Evolutionary conservation across 192 early-diverging fungal species (phyloP).

Genomic region (Chytriomyces confervae): DNA sequence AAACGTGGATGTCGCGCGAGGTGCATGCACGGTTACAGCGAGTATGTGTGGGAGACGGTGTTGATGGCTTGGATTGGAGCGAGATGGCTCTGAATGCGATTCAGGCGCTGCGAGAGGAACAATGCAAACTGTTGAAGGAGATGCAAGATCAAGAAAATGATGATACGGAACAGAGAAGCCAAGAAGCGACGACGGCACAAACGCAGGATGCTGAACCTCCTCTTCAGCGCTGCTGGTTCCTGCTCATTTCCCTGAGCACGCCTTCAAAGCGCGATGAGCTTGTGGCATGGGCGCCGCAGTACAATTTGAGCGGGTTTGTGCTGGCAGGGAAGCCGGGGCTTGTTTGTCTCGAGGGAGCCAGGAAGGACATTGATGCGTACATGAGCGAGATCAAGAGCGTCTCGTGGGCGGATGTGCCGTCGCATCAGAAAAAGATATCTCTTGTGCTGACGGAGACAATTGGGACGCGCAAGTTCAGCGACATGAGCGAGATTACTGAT

Average conservation of each 20-base stretch:
- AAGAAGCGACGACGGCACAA: background rate
- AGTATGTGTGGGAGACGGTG: background rate
- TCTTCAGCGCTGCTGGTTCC: slow-evolving; percentile 16
- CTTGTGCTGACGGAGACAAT: slow-evolving; percentile 12
- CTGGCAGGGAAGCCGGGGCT: slow-evolving; percentile 24
- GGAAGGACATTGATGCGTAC: slow-evolving; percentile 1
- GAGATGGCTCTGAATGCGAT: background rate
- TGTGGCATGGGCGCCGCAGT: slow-evolving; percentile 16
- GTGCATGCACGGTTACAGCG: background rate
- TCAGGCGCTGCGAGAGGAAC: background rate
- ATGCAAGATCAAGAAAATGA: background rate
- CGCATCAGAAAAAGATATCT: slow-evolving; percentile 28
- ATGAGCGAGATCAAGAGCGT: slow-evolving; percentile 24
- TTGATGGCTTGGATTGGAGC: background rate
- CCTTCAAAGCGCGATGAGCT: slow-evolving; percentile 16
- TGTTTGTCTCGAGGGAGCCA: slow-evolving; percentile 6
- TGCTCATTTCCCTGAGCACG: slow-evolving; percentile 19
- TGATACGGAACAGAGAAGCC: background rate
- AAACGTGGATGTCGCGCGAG: slow-evolving; percentile 14
- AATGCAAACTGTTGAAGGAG: background rate
- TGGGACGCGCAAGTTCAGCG: slow-evolving; percentile 1
- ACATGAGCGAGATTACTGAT: slow-evolving; percentile 26
- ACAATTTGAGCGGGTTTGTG: slow-evolving; percentile 18
- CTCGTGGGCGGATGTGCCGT: slow-evolving; percentile 25
- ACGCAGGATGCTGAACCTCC: background rate